Evolutionary conservation across 345 rosid genomes (phyloP).

Genomic region (Acer saccharum): DNA sequence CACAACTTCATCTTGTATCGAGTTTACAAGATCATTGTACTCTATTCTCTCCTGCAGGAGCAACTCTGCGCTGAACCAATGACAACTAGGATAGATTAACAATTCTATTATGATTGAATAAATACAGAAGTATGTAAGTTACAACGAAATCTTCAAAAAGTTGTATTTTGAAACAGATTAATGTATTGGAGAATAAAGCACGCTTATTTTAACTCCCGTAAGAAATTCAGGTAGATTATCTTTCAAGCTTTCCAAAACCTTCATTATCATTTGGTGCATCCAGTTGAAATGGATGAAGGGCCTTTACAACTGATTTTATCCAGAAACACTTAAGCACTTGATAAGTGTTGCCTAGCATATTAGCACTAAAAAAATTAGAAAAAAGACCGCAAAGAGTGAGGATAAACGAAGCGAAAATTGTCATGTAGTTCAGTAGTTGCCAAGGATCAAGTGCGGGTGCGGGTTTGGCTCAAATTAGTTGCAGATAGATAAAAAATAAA

Average conservation of each 20-base stretch:
- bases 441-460: background rate
- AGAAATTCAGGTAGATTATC: background rate
- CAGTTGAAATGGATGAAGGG: background rate
- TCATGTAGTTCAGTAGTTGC: no score
- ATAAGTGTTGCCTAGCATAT: background rate
- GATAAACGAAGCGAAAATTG: background rate
- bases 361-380: background rate
- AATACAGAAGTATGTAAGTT: background rate
- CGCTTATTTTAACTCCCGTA: background rate
- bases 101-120: background rate
- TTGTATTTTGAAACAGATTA: background rate
- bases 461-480: background rate
- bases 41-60: slow-evolving; percentile 71
- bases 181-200: background rate
- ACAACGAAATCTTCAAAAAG: background rate
- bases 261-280: background rate
- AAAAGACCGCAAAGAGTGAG: background rate
- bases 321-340: slow-evolving; percentile 1
- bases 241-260: background rate
- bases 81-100: slow-evolving; percentile 1
- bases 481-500: background rate
- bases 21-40: slow-evolving; percentile 83
- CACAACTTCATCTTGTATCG: slow-evolving; percentile 37
- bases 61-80: slow-evolving; percentile 75
- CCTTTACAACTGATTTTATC: background rate